Evolutionary conservation across 305 asterid genomes (phyloP).

Genomic region (Fraxinus baroniana): DNA sequence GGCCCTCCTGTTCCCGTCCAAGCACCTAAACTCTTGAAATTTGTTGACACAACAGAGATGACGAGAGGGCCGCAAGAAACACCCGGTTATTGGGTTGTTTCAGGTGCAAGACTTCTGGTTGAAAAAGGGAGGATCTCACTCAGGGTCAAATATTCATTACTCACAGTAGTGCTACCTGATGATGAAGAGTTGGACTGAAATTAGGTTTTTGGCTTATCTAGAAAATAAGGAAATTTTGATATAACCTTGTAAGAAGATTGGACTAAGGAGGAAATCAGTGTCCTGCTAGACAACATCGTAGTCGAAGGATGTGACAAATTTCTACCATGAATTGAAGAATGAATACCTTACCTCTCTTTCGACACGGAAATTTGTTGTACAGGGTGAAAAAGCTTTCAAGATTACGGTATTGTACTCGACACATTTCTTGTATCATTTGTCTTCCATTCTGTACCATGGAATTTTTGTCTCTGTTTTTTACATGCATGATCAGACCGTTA

Average conservation of each 20-base stretch:
- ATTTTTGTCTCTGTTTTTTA: neutral
- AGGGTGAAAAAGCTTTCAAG: slow-evolving; percentile 10
- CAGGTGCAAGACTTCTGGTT: slow-evolving; percentile 89
- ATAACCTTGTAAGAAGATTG: slow-evolving; percentile 3
- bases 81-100: slow-evolving; percentile 97
- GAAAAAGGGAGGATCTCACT: slow-evolving; percentile 87
- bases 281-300: neutral
- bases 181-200: slow-evolving; percentile 45
- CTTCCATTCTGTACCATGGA: neutral
- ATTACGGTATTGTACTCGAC: slow-evolving; percentile 16
- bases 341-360: slow-evolving; percentile 6
- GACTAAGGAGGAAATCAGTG: slow-evolving; percentile 3
- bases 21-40: slow-evolving; percentile 73
- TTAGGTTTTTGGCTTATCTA: slow-evolving; percentile 18
- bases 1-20: slow-evolving; percentile 87
- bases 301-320: neutral
- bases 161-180: slow-evolving; percentile 71
- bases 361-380: slow-evolving; percentile 14
- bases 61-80: slow-evolving; percentile 89
- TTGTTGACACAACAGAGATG: slow-evolving; percentile 92
- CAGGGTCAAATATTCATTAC: slow-evolving; percentile 74
- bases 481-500: neutral
- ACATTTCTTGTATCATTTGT: slow-evolving; percentile 12
- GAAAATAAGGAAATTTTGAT: slow-evolving; percentile 12
- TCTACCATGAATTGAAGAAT: slow-evolving; percentile 5